Evolutionary conservation across 305 asterid species (phyloP), one percentile per base, ranked within the genome.

Genomic region (Fraxinus angustifolia): DNA sequence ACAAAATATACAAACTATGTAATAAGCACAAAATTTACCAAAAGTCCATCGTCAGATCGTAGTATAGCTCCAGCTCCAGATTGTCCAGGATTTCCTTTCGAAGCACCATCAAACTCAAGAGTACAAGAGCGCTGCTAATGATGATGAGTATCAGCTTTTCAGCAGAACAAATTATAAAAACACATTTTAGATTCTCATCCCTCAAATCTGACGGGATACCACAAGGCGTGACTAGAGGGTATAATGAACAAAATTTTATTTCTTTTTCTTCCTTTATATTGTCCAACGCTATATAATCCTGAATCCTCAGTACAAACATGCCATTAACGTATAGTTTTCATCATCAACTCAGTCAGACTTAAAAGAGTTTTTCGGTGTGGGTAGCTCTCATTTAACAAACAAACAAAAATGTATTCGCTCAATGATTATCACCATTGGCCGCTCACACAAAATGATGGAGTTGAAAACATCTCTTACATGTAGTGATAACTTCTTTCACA

Each of bases 1-100:
- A 1, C 67, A 35, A 79, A 8, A 75, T 45, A 50, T 4, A 23
- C 6, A 78, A 50, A 50, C 80, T 83, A 76, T 62, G 12, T 50
- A 80, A 79, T 4, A 65, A 79, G 5, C 14, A 30, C 38, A 77
- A 56, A 80, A 67, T 86, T 85, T 83, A 96, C 99, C 91, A 89
- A 80, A 81, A 88, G 93, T 87, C 98, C 99, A 84, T 96, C 96
- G 82, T 93, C 97, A 17, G 98, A 93, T 85, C 97, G 88, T 28
- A 96, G 86, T 82, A 96, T 82, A 80, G 92, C 98, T 84, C 99
- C 99, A 0, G 99, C 99, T 80, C 99, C 99, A 31, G 99, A 98
- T 87, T 86, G 97, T 70, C 99, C 99, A 23, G 99, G 99, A 84
- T 94, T 96, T 81, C 98, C 99, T 89, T 92, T 96, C 42, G 99